Evolutionary conservation across 2,329 filamentous ascomycete genomes (phyloP), one percentile per base, ranked within the genome.

Genomic region (Thielaviopsis euricoi): DNA sequence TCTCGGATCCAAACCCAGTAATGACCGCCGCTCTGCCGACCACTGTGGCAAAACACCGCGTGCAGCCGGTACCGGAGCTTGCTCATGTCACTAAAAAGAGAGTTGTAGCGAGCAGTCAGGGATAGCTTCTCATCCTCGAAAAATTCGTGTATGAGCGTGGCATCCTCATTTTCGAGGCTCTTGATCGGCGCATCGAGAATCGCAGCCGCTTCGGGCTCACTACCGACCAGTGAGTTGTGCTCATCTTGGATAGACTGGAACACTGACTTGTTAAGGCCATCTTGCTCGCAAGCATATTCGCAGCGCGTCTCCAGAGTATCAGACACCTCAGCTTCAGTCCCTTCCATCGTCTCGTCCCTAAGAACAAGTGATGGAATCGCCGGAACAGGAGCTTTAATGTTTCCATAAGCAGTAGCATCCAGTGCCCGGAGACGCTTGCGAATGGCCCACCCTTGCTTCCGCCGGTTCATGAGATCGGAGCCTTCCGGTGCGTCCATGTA

Each of bases 1-100:
- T 97, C 93, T 66, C 83, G 87, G 62, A 98, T 94, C 78, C 90
- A 96, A 51, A 96, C 89, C 85, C 89, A 96, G 71, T 97, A 98
- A 69, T 98, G 93, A 0, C 93, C 93, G 52, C 84, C 84, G 51
- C 76, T 78, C 48, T 84, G 77, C 64, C 76, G 75, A 33, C 87
- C 87, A 21, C 86, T 83, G 68, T 98, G 93, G 65, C 95, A 91
- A 66, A 98, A 95, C 33, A 96, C 86, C 0, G 91, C 88, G 64
- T 96, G 90, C 4, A 98, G 79, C 15, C 82, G 82, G 68, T 97
- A 98, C 12, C 84, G 80, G 52, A 87, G 74, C 25, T 81, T 73
- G 50, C 77, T 76, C 65, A 84, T 78, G 56, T 80, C 77, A 3
- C 75, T 74, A 65, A 89, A 91, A 55, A 85, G 76, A 3, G 71